Percentiles rank a stretch among this genome's conserved stretches.
phyloP scores from a whole-genome alignment of 345 rosid species.

The Hibiscus mutabilis region DNA sequence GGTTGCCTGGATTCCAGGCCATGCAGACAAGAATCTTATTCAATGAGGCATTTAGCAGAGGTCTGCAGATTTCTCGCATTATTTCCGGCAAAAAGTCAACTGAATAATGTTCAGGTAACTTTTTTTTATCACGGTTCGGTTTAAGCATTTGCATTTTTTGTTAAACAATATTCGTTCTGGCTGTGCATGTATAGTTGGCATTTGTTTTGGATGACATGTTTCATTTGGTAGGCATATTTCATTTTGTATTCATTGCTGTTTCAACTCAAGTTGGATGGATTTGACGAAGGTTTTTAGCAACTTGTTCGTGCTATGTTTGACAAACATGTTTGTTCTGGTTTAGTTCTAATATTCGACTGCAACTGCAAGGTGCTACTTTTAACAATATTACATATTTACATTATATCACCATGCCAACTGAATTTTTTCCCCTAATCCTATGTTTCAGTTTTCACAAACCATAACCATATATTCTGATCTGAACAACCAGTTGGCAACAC shows the following conservation, averaged over 20 bases:
- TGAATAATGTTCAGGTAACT: slow-evolving; percentile 19
- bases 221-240: no score
- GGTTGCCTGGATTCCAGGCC: slow-evolving; percentile 86
- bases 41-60: slow-evolving; percentile 88
- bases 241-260: neutral
- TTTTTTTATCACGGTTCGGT: no score
- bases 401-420: no score
- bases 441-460: no score
- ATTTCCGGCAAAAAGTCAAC: slow-evolving; percentile 63
- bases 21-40: slow-evolving; percentile 91
- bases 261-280: neutral
- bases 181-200: neutral
- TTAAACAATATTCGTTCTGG: neutral
- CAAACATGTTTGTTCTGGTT: neutral
- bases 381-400: no score
- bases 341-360: no score
- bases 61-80: slow-evolving; percentile 76
- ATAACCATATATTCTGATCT: no score
- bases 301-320: neutral
- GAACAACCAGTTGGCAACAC: no score
- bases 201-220: neutral
- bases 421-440: no score
- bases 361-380: no score
- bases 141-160: slow-evolving; percentile 1
- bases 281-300: neutral